Percentiles rank a stretch among this genome's conserved stretches.
These are phyloP conservation scores for Medicago arabica DNA, from an alignment of 306 rosid genomes.

Conservation along the genomic window DNA sequence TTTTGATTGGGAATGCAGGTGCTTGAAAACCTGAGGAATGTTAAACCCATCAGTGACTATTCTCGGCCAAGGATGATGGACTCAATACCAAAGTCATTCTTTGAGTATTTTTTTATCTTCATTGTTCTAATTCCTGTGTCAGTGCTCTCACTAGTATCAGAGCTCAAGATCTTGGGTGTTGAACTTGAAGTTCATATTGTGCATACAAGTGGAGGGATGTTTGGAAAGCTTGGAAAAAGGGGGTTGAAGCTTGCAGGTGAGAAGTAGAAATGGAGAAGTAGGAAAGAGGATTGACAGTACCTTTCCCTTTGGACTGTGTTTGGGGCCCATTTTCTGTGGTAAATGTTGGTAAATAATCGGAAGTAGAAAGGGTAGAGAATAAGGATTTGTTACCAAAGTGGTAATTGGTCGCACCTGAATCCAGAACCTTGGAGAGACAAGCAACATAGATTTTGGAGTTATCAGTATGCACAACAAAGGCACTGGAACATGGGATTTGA, in stretches of 20 bases:
- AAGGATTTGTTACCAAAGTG: neutral
- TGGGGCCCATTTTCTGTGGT: neutral
- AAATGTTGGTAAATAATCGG: neutral
- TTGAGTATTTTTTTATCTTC: neutral
- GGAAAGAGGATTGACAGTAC: neutral
- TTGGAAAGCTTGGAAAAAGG: neutral
- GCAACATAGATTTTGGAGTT: neutral
- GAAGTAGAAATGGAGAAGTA: neutral
- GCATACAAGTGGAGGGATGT: neutral
- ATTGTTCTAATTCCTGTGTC: too few species aligned
- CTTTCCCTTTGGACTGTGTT: neutral
- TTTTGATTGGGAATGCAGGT: neutral
- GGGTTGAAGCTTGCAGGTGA: neutral
- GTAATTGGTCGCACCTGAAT: neutral
- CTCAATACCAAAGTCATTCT: neutral
- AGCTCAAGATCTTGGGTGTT: neutral
- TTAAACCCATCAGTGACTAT: neutral
- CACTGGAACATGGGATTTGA: neutral
- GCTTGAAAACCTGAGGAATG: neutral
- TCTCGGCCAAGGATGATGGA: neutral
- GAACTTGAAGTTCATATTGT: neutral
- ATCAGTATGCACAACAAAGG: neutral
- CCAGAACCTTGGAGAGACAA: neutral
- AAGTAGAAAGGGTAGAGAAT: neutral
- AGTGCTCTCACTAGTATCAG: too few species aligned